Conservation (phyloP, 441 rosid genomes). For the Populus trichocarpa region DNA sequence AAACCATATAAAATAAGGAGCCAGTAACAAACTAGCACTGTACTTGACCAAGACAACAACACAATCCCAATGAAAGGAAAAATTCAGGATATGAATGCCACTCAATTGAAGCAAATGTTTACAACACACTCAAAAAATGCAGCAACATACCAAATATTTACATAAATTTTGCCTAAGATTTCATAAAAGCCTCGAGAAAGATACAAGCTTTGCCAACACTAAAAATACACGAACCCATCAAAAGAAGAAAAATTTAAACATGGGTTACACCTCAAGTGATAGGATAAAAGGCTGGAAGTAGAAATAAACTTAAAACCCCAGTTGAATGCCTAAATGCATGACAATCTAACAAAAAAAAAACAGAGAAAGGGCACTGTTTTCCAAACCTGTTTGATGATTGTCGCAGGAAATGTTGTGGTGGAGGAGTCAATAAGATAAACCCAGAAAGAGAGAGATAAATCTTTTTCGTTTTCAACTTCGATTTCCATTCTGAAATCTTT, state of each 20-base stretch:
- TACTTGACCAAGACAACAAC: neutral
- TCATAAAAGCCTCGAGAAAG: no score
- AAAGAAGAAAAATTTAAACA: no score
- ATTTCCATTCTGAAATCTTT: constrained; percentile 56
- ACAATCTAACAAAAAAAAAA: neutral
- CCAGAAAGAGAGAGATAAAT: constrained; percentile 66
- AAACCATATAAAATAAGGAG: neutral
- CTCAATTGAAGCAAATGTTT: no score
- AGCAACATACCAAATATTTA: neutral
- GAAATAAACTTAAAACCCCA: no score
- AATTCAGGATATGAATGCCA: neutral
- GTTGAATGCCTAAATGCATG: no score
- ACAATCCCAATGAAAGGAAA: neutral
- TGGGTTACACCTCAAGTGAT: no score
- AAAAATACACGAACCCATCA: no score
- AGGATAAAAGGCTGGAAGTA: no score
- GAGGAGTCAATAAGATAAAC: constrained; percentile 44
- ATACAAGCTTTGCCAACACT: no score
- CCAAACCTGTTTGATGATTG: constrained; percentile 55
- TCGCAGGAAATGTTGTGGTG: constrained; percentile 43
- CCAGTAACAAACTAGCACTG: neutral
- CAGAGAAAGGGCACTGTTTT: neutral
- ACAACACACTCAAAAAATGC: neutral
- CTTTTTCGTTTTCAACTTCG: constrained; percentile 32
- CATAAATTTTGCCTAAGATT: no score